Conservation (phyloP, 305 asterid species). For the Plantago coronopus region DNA sequence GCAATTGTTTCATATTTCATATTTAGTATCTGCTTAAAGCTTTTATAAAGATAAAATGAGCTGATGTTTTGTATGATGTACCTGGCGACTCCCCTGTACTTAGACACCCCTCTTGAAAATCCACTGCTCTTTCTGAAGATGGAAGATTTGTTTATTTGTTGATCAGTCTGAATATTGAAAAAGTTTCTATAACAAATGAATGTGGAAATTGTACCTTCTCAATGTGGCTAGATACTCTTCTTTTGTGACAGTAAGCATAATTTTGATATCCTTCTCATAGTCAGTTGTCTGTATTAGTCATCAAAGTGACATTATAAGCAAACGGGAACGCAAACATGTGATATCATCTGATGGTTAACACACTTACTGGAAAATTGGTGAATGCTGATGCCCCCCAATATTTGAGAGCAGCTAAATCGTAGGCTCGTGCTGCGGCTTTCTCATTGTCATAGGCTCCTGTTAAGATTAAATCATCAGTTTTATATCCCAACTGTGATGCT, state of each 20-base stretch:
- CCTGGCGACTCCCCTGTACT: constrained; percentile 94
- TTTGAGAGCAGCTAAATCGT: constrained; percentile 71
- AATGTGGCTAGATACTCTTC: constrained; percentile 80
- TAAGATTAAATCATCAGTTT: neutral
- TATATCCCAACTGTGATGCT: neutral
- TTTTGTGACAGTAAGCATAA: constrained; percentile 63
- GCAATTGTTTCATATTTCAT: constrained; percentile 18
- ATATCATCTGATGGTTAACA: constrained; percentile 4
- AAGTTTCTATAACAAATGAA: neutral
- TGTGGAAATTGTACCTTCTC: constrained; percentile 44
- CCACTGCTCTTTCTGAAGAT: constrained; percentile 63
- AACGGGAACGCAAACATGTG: neutral
- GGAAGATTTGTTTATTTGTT: constrained; percentile 8
- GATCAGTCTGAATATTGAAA: neutral
- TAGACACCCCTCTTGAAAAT: constrained; percentile 80
- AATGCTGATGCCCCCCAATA: constrained; percentile 68
- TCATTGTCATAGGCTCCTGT: constrained; percentile 70
- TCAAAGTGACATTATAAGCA: neutral
- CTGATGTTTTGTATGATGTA: constrained; percentile 8
- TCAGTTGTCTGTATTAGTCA: constrained; percentile 48
- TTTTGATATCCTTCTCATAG: constrained; percentile 56
- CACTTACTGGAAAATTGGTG: constrained; percentile 65
- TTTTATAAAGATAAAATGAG: neutral
- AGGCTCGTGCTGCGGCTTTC: constrained; percentile 80
- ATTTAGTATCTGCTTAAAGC: constrained; percentile 12